A percentile compares a stretch with the other conserved stretches of the same genome.
phyloP scores from a whole-genome alignment of 2,329 filamentous ascomycete species.

The Fusarium subglutinans region DNA sequence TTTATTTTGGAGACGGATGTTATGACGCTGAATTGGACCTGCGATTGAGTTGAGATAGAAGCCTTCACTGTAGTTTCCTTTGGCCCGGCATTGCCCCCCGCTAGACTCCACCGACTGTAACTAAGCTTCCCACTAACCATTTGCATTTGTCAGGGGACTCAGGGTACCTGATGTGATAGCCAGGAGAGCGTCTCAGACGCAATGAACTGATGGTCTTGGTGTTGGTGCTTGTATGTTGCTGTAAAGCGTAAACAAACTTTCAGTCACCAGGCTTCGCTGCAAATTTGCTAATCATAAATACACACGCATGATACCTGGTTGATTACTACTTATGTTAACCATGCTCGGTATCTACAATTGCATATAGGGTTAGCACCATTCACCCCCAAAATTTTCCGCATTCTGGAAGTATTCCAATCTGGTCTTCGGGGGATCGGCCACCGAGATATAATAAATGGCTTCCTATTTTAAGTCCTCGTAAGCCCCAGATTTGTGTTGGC shows the following conservation, averaged over 20 bases:
- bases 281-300: too few relatives aligned
- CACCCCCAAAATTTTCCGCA: neutral
- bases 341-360: too few relatives aligned
- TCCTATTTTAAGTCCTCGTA: neutral
- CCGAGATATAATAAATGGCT: neutral
- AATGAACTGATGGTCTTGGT: accelerated
- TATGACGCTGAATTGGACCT: accelerated
- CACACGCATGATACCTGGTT: too few relatives aligned
- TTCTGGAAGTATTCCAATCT: neutral
- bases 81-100: neutral
- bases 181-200: accelerated
- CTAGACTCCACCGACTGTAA: neutral
- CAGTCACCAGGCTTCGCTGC: too few relatives aligned
- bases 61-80: neutral
- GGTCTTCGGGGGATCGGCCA: neutral
- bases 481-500: accelerated
- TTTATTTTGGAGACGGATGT: accelerated
- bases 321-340: too few relatives aligned
- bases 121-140: neutral
- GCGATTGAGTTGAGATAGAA: neutral
- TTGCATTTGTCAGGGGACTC: neutral
- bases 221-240: too few relatives aligned
- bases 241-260: too few relatives aligned
- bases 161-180: neutral
- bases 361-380: neutral